Conservation (phyloP, 257 asterid species). For the Thymus mandschuricus region DNA sequence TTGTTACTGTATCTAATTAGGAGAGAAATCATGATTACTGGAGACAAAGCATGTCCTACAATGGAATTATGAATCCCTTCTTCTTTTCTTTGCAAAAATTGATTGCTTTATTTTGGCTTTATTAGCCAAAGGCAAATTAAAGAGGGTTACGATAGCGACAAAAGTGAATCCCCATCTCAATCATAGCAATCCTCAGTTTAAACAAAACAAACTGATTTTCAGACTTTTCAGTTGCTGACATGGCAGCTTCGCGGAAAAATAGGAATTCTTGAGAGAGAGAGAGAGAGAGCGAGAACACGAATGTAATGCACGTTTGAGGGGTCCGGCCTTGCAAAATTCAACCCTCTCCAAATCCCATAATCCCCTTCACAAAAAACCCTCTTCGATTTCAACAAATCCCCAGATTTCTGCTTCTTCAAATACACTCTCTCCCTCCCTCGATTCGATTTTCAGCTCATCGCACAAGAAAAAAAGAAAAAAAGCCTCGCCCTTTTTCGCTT, state of each 20-base stretch:
- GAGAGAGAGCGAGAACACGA: slow-evolving; percentile 32
- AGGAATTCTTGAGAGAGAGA: slow-evolving; percentile 39
- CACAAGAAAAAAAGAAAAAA: slow-evolving; percentile 13
- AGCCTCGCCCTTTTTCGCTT: background rate
- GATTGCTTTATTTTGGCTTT: slow-evolving; percentile 49
- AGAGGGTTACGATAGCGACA: slow-evolving; percentile 39
- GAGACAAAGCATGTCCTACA: slow-evolving; percentile 23
- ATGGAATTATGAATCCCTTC: background rate
- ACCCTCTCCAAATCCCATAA: slow-evolving; percentile 46
- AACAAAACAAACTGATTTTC: slow-evolving; percentile 42
- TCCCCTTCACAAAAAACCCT: slow-evolving; percentile 45
- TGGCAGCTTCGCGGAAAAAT: slow-evolving; percentile 51
- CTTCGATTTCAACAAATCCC: slow-evolving; percentile 35
- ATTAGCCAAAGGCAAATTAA: slow-evolving; percentile 35
- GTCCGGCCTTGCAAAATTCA: slow-evolving; percentile 44
- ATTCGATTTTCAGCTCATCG: slow-evolving; percentile 34
- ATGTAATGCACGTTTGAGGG: slow-evolving; percentile 55
- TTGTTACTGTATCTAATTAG: background rate
- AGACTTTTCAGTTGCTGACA: slow-evolving; percentile 61
- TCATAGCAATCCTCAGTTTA: slow-evolving; percentile 44
- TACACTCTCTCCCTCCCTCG: slow-evolving; percentile 18
- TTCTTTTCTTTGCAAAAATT: slow-evolving; percentile 8
- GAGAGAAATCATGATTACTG: slow-evolving; percentile 5
- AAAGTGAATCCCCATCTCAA: slow-evolving; percentile 51
- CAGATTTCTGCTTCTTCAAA: slow-evolving; percentile 19